phyloP scores from a whole-genome alignment of 495 filamentous ascomycete genomes.

The Aspergillus mulundensis region DNA sequence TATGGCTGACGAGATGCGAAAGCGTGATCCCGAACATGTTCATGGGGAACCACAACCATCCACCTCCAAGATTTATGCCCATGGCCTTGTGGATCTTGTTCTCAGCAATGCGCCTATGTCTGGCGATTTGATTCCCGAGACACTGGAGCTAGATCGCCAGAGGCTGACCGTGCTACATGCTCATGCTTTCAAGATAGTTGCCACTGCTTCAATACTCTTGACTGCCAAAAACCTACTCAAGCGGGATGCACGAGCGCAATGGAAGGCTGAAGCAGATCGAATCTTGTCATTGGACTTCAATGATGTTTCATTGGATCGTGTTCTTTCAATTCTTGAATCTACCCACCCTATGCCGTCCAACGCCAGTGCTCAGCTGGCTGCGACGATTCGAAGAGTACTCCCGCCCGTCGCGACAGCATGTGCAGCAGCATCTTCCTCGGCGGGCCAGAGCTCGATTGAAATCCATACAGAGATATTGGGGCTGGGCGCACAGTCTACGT shows the following conservation, averaged over 20 bases:
- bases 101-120: slow-evolving; percentile 56
- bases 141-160: slow-evolving; percentile 71
- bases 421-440: slow-evolving; percentile 31
- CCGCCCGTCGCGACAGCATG: slow-evolving; percentile 39
- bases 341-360: slow-evolving; percentile 70
- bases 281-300: slow-evolving; percentile 58
- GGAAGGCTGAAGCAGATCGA: slow-evolving; percentile 81
- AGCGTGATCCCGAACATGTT: slow-evolving; percentile 67
- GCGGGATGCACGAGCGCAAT: slow-evolving; percentile 82
- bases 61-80: slow-evolving; percentile 69
- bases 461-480: slow-evolving; percentile 21
- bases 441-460: slow-evolving; percentile 35
- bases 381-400: slow-evolving; percentile 55
- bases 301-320: slow-evolving; percentile 55
- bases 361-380: slow-evolving; percentile 40
- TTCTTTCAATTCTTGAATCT: slow-evolving; percentile 74
- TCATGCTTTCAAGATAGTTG: slow-evolving; percentile 68
- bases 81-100: slow-evolving; percentile 62
- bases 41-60: slow-evolving; percentile 41
- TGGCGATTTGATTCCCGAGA: slow-evolving; percentile 70
- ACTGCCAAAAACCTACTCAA: slow-evolving; percentile 95
- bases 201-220: slow-evolving; percentile 75
- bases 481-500: slow-evolving; percentile 13
- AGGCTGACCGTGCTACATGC: slow-evolving; percentile 65
- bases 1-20: slow-evolving; percentile 63